Percentiles rank a stretch among this genome's conserved stretches.
These are phyloP conservation scores for Silene conica DNA, from an alignment of 148 eudicot genomes.

Conservation along the genomic window DNA sequence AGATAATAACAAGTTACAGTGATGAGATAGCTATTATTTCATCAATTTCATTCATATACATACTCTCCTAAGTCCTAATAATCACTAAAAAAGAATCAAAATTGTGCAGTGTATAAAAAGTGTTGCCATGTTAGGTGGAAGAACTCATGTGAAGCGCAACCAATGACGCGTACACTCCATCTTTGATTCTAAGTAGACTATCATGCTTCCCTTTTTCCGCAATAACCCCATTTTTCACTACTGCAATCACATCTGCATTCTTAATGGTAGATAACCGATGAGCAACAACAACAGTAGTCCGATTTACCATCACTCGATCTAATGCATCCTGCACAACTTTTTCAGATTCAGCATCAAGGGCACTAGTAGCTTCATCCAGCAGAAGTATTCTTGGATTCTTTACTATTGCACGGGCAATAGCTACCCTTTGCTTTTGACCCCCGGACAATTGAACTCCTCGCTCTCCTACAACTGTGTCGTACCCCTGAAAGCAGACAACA, in stretches of 20 bases:
- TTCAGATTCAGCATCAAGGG: slow-evolving; percentile 65
- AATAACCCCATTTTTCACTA: slow-evolving; percentile 54
- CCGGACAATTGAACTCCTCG: slow-evolving; percentile 71
- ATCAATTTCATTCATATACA: no score
- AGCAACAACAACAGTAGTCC: slow-evolving; percentile 63
- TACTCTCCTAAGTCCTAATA: no score
- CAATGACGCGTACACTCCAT: slow-evolving; percentile 57
- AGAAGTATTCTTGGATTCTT: slow-evolving; percentile 56
- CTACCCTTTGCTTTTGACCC: slow-evolving; percentile 68
- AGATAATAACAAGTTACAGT: no score
- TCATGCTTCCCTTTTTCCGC: slow-evolving; percentile 75
- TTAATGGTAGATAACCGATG: slow-evolving; percentile 62
- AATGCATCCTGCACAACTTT: slow-evolving; percentile 67
- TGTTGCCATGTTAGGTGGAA: neutral
- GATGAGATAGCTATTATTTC: no score
- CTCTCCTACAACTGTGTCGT: slow-evolving; percentile 67
- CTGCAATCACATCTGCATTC: slow-evolving; percentile 52
- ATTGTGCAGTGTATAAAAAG: no score
- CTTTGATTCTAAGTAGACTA: slow-evolving; percentile 39
- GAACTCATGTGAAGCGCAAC: slow-evolving; percentile 42
- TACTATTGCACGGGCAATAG: slow-evolving; percentile 69
- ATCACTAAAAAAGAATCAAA: no score
- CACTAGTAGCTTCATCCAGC: slow-evolving; percentile 73
- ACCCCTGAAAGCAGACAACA: slow-evolving; percentile 39
- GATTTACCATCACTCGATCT: slow-evolving; percentile 47